Conservation (phyloP, 805 yeast species). For the Teunomyces barrocoloradensis region DNA sequence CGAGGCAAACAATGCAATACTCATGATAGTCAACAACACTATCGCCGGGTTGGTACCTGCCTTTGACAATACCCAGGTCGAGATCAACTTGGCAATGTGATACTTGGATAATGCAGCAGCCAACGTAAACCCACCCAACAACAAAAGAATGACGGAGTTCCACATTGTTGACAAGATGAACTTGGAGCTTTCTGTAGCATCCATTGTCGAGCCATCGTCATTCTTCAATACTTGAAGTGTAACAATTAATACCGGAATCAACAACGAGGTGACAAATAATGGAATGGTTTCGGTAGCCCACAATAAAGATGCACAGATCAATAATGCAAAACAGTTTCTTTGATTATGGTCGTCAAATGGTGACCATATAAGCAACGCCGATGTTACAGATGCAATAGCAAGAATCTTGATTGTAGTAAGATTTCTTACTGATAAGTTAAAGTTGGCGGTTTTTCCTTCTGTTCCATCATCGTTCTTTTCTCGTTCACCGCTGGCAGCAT, state of each 20-base stretch:
- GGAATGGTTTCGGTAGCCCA: slow-evolving; percentile 98
- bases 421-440: slow-evolving; percentile 30
- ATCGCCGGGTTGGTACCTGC: slow-evolving; percentile 53
- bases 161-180: slow-evolving; percentile 51
- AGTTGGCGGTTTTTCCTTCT: slow-evolving; percentile 6
- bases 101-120: slow-evolving; percentile 56
- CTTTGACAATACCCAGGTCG: slow-evolving; percentile 46
- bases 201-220: slow-evolving; percentile 45
- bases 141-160: slow-evolving; percentile 50
- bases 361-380: slow-evolving; percentile 26
- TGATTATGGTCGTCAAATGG: slow-evolving; percentile 37
- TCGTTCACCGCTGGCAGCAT: slow-evolving; percentile 24
- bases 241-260: slow-evolving; percentile 81
- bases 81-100: slow-evolving; percentile 48
- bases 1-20: slow-evolving; percentile 49
- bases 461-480: slow-evolving; percentile 5
- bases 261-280: slow-evolving; percentile 79
- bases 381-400: slow-evolving; percentile 48
- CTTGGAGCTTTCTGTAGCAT: slow-evolving; percentile 39
- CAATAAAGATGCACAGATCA: slow-evolving; percentile 74
- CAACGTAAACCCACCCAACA: slow-evolving; percentile 53
- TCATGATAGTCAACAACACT: slow-evolving; percentile 49
- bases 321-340: slow-evolving; percentile 65
- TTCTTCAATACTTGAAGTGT: slow-evolving; percentile 66
- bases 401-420: slow-evolving; percentile 43